phyloP scores from a whole-genome alignment of 2,329 filamentous ascomycete genomes.

The Diaporthe destruens region DNA sequence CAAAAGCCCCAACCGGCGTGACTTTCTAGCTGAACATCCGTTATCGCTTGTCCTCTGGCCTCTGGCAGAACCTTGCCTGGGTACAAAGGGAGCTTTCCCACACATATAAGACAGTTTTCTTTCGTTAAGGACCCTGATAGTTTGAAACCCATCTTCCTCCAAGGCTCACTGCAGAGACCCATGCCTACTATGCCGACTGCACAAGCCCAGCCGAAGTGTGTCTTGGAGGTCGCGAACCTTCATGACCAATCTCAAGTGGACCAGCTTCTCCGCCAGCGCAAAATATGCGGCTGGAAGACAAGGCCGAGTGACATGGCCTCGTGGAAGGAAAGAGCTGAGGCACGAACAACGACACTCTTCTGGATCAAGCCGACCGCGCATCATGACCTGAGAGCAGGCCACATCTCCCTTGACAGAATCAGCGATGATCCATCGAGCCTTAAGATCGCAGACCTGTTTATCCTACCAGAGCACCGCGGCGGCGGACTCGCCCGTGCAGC shows the following conservation, averaged over 20 bases:
- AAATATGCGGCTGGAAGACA: slow-evolving; percentile 40
- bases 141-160: background rate
- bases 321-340: slow-evolving; percentile 32
- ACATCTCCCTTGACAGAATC: slow-evolving; percentile 40
- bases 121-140: background rate
- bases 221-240: slow-evolving; percentile 39
- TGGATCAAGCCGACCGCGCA: slow-evolving; percentile 36
- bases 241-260: slow-evolving; percentile 37
- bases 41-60: too few relatives aligned
- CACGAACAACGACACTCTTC: slow-evolving; percentile 31
- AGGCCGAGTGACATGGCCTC: slow-evolving; percentile 15
- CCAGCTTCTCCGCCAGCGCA: slow-evolving; percentile 41
- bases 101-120: background rate
- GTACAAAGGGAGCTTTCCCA: too few relatives aligned
- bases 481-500: slow-evolving; percentile 39
- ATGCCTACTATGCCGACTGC: background rate
- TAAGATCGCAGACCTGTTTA: slow-evolving; percentile 41
- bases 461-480: slow-evolving; percentile 40
- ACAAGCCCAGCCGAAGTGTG: slow-evolving; percentile 25
- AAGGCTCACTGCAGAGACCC: background rate
- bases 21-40: background rate
- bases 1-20: background rate
- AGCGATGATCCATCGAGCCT: slow-evolving; percentile 27
- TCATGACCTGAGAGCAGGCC: slow-evolving; percentile 32
- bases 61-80: background rate